Base-by-base conservation (phyloP, 1,139 yeast species). In the Scheffersomyces insectosa region DNA sequence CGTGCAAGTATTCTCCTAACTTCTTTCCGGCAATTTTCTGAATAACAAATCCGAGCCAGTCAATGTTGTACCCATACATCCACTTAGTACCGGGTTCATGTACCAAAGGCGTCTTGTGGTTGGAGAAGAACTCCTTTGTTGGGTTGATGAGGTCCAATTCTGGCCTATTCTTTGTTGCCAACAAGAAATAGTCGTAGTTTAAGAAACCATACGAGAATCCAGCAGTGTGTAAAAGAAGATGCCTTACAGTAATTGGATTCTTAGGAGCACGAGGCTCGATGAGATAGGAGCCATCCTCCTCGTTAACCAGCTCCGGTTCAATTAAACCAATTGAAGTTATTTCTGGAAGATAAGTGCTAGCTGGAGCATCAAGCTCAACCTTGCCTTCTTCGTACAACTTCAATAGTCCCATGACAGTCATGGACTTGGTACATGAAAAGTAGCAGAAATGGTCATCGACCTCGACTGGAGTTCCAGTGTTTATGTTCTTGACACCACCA, bases 81-180 rank as follows among this genome's bases (percentile, higher is more conserved):
- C 80, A 80, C 8, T 59, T 51, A 0, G 77, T 58, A 2, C 85
- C 85, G 1, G 85, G 85, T 51, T 80, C 83, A 44, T 65, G 68
- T 3, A 70, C 45, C 40, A 80, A 63, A 0, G 84, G 84, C 41
- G 59, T 59, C 45, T 63, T 59, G 3, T 58, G 54, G 35, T 62
- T 58, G 34, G 58, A 46, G 46, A 70, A 70, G 28, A 61, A 57
- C 14, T 57, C 61, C 42, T 45, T 44, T 4, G 62, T 50, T 1
- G 75, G 71, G 13, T 55, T 51, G 11, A 59, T 39, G 1, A 59
- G 55, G 44, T 60, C 59, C 13, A 52, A 44, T 20, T 54, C 50
- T n/a, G 43, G 54, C 50, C 53, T 57, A 40, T 54, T 55, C 36
- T 50, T 57, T 38, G 52, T 48, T 14, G 49, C 49, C 38, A 66